Evolutionary conservation across 163 green algal species (phyloP), one percentile per base, ranked within the genome.

Genomic region (Chloroidium sp.): DNA sequence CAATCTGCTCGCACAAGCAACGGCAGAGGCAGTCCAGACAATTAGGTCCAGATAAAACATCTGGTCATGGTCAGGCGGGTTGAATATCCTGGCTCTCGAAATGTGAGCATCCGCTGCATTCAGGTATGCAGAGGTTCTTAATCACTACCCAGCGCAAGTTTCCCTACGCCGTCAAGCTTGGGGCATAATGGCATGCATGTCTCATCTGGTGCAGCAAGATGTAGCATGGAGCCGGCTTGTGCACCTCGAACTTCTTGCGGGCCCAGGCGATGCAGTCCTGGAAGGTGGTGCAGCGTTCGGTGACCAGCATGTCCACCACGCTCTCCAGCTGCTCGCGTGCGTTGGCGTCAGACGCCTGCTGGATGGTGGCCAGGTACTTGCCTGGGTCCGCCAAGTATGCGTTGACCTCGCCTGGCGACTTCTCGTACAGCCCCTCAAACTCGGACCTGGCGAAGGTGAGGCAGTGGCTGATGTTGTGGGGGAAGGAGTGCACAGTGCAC

Each of bases 391-490:
- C 78, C 72, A 99, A 87, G 88, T 94, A 99, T 58, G 89, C 81
- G 84, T 98, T 98, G 61, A 90, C 96, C 83, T 99, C 96, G 13
- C 88, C 84, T 8, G 95, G 95, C 0, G 88, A 88, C 88, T 95
- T 94, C 85, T 99, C 96, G 78, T 98, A 86, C 78, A 96, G 80
- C 36, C 96, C 96, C 87, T 99, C 95, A 87, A 99, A 99, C 90
- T 98, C 95, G 14, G 86, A 93, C 69, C 90, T 83, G 2, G 93
- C 93, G 87, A 93, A 97, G 2, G 93, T 97, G 74, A 99, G 89
- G 90, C 96, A 99, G 90, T 99, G 96, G 87, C 98, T 93, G 86
- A 99, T 99, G 90, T 98, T 99, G 92, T 99, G 96, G 4, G 96
- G 96, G 92, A 99, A 99, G 80, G 90, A 97, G 92, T 99, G 96